Evolutionary conservation across 768 basidiomycete genomes (phyloP), one percentile per base, ranked within the genome.

Genomic region (Suillus tomentosus): DNA sequence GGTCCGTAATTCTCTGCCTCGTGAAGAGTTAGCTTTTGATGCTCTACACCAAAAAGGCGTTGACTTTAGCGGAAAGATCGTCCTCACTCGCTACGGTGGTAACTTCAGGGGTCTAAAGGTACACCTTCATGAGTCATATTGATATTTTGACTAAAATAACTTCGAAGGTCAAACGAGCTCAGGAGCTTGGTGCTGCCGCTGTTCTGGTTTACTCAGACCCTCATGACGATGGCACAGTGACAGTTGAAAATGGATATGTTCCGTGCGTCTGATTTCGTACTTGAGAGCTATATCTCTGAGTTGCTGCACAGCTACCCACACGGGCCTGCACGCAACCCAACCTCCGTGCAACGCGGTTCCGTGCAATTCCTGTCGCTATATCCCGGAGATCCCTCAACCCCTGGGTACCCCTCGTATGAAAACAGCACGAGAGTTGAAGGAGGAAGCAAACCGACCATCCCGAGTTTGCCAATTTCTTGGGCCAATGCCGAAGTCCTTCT

Each of bases 71-170:
- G 86, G 85, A 51, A 79, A 81, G 54, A 84, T 91, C 63, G 87
- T 84, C 5, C 73, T 91, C 43, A 80, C 80, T 43, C 83, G 87
- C 40, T 91, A 89, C 69, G 84, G 84, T 8, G 78, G 79, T 5
- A 78, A 81, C 61, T 91, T 90, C 80, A 84, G 90, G 63, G 90
- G 90, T 1, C 77, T 92, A 40, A 92, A 90, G 80, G 81, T 84
- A 61, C 13, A 42, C 27, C 13, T 13, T 14, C 39, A 31, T 37
- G 27, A 61, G 34, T n/a, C 40, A 54, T 5, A 3, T n/a, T 34
- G 40, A 45, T 36, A 64, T 14, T 65, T 69, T 50, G 42, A 34
- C 59, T 53, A 11, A 64, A 19, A n/a, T 53, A 9, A 58, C 5
- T 48, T 40, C 14, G 42, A 42, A 87, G 81, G 77, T 89, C 68